Conservation (phyloP, 495 filamentous ascomycete genomes). For the Hyaloscypha finlandica region DNA sequence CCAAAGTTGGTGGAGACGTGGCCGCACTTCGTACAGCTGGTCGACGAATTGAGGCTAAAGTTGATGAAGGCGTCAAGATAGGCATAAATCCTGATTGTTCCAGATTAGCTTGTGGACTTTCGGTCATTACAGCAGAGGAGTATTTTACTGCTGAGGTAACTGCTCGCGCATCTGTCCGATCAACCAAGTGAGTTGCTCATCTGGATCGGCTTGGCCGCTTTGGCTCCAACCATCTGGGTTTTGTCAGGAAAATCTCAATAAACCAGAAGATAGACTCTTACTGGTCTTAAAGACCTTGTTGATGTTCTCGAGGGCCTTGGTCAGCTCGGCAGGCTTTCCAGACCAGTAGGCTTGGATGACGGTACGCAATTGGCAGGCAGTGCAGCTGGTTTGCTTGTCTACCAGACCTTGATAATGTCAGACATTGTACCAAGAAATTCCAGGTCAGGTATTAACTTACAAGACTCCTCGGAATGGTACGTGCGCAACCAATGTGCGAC, state of each 20-base stretch:
- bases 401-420: conserved; percentile 14
- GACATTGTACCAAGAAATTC: conserved; percentile 3
- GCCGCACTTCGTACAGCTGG: conserved; percentile 2
- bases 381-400: conserved; percentile 16
- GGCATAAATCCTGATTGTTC: neutral
- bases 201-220: conserved; percentile 29
- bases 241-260: conserved; percentile 4
- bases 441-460: conserved; percentile 4
- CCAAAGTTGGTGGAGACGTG: conserved; percentile 3
- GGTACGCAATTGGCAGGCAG: conserved; percentile 22
- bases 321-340: neutral
- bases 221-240: conserved; percentile 19
- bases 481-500: conserved; percentile 41
- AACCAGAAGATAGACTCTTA: conserved; percentile 6
- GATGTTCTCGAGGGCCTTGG: neutral
- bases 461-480: conserved; percentile 22
- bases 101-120: neutral
- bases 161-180: conserved; percentile 18
- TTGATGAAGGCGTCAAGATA: conserved; percentile 16
- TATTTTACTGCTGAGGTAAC: conserved; percentile 17
- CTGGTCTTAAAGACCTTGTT: conserved; percentile 14
- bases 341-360: conserved; percentile 29
- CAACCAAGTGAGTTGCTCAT: conserved; percentile 28
- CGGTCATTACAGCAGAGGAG: neutral
- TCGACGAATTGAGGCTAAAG: neutral